Evolutionary conservation across 2,329 filamentous ascomycete genomes (phyloP), one percentile per base, ranked within the genome.

Genomic region (Paraphaeosphaeria minitans): DNA sequence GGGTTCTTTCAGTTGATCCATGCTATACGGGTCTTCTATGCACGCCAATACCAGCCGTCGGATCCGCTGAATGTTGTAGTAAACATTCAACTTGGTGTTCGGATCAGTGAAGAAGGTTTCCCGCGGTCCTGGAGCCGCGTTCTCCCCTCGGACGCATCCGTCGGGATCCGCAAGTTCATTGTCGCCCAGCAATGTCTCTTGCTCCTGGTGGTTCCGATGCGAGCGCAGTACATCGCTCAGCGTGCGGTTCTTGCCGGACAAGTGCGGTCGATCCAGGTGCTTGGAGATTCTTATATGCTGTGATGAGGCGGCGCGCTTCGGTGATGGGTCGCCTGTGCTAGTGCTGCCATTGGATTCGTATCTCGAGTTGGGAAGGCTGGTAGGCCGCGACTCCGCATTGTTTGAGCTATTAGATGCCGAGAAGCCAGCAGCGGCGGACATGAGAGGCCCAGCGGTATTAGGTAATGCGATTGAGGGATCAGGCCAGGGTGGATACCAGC

Each of bases 1-100:
- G 56, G 92, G 88, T 73, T 92, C 90, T 69, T 89, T 86, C 62
- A 96, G 80, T 79, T 95, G 91, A 66, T 93, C 89, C 56, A 90
- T 80, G 57, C 87, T 91, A 70, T 87, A 87, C 24, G 85, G 85
- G 72, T 87, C 85, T 74, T 87, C 85, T 55, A 83, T 82, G 54
- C 78, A 79, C 21, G 81, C 81, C 31, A 82, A 70, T 9, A 83
- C 64, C 33, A 83, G 68, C 29, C 80, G 66, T 53, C 80, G 74
- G 61, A 83, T 82, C 50, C 88, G 83, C 75, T 93, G 90, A 67
- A 93, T 92, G 64, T 88, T 93, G 51, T 85, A 89, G 78, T 93
- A 93, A 14, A 93, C 87, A 41, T 89, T 88, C 66, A 93, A 77
- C 62, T 86, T 81, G 21, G 81, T 81, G 75, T 90, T 86, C 31